A percentile compares a stretch with the other conserved stretches of the same genome.
These are phyloP conservation scores for Kandelia obovata DNA, from an alignment of 345 rosid species.

Conservation along the genomic window DNA sequence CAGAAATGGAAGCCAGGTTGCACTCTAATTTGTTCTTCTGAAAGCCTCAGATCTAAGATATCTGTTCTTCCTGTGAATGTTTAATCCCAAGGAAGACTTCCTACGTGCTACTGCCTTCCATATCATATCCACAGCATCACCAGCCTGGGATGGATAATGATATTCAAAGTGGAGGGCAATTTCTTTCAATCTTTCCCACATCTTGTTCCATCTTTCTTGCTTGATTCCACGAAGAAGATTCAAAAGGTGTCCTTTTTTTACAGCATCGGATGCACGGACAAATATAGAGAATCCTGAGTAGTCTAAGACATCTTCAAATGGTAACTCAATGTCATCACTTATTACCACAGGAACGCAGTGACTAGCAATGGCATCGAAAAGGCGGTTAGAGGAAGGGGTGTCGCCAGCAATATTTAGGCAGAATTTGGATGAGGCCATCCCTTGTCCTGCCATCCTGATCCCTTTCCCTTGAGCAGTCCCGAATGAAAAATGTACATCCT, in stretches of 20 bases:
- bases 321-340: constrained; percentile 82
- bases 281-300: constrained; percentile 71
- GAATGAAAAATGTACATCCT: constrained; percentile 76
- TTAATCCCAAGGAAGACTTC: constrained; percentile 39
- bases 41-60: constrained; percentile 43
- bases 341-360: constrained; percentile 89
- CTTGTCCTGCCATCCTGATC: constrained; percentile 57
- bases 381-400: constrained; percentile 93
- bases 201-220: constrained; percentile 56
- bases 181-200: constrained; percentile 69
- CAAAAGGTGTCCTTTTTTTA: constrained; percentile 59
- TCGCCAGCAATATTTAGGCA: constrained; percentile 94
- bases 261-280: constrained; percentile 64
- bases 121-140: constrained; percentile 89
- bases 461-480: constrained; percentile 70
- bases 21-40: constrained; percentile 5
- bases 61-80: constrained; percentile 52
- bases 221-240: constrained; percentile 57
- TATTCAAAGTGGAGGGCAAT: constrained; percentile 56
- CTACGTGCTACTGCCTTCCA: constrained; percentile 71
- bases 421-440: constrained; percentile 85
- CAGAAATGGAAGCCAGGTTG: not conserved
- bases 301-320: constrained; percentile 85
- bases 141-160: constrained; percentile 62
- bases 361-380: constrained; percentile 78